Evolutionary conservation across 345 rosid species (phyloP), one percentile per base, ranked within the genome.

Genomic region (Geranium brycei): DNA sequence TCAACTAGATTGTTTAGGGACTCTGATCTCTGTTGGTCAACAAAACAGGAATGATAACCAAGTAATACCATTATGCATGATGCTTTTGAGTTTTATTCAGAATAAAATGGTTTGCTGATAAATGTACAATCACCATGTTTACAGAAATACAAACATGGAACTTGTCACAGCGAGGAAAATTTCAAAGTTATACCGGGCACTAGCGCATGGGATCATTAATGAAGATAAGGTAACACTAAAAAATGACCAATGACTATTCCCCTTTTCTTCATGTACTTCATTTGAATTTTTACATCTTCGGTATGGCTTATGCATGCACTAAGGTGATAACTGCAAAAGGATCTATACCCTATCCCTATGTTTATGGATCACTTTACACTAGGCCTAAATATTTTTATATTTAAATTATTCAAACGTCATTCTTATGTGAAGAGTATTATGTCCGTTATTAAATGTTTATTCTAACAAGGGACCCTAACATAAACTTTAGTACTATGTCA

Each of bases 101-200:
- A 31, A 23, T 23, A 23, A 56, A 64, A 64, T 55, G 60, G 14
- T 40, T 14, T 4, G 19, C 51, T 18, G 64, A 62, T 19, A 59
- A 23, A 4, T 19, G 31, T 12, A 59, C 12, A 12, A 19, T 57
- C 63, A 30, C 16, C 63, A 28, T 31, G 51, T 59, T 59, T 47
- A 7, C 59, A 69, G 73, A 58, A 69, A 51, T 31, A 15, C 69
- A 62, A 69, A 69, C 65, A 66, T 60, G 66, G 77, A 78, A 72
- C 31, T 17, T 65, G 66, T 64, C 69, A 58, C 67, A 7, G 60
- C 69, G 57, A 77, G 92, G 79, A 82, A 79, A 72, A 86, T 91
- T 66, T 62, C 82, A 57, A 89, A 91, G 83, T 77, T 85, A 73
- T 89, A 85, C 59, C 82, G 89, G 40, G 91, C 96, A 65, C 76